A percentile compares a stretch with the other conserved stretches of the same genome.
These are phyloP conservation scores for Pseudogymnoascus sp. DNA, from an alignment of 2,329 filamentous ascomycete species.

Conservation along the genomic window DNA sequence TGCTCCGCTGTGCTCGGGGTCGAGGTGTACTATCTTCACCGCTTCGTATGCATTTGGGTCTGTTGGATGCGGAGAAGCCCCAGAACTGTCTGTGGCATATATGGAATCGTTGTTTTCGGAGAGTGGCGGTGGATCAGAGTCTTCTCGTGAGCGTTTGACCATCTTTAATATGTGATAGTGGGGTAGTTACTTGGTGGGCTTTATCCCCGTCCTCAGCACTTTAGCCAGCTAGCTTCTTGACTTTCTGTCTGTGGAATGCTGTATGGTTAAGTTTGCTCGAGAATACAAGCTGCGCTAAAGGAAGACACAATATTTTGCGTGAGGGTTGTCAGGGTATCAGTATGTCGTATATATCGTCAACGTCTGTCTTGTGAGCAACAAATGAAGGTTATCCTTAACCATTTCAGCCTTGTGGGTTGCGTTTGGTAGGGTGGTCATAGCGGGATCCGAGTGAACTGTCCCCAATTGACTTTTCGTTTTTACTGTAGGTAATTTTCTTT, in stretches of 20 bases:
- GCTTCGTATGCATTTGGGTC: conserved; percentile 20
- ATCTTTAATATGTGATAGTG: conserved; percentile 33
- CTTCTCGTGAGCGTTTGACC: conserved; percentile 52
- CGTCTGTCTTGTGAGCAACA: not conserved
- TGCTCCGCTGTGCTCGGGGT: conserved; percentile 41
- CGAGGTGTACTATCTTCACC: conserved; percentile 54
- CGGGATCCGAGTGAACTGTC: not conserved
- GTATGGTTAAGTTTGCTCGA: not conserved
- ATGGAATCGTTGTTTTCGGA: conserved; percentile 2
- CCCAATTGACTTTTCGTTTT: too few species aligned
- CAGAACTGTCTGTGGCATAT: conserved; percentile 13
- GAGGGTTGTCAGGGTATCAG: not conserved
- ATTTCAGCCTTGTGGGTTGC: not conserved
- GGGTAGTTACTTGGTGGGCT: conserved; percentile 28
- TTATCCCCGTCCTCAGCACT: conserved; percentile 8
- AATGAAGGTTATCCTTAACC: not conserved
- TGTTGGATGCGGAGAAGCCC: conserved; percentile 24
- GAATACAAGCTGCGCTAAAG: not conserved
- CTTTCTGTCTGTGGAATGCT: conserved; percentile 15
- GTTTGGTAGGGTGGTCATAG: not conserved
- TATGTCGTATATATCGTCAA: not conserved
- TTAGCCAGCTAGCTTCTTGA: conserved; percentile 5
- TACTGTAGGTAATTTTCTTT: too few species aligned
- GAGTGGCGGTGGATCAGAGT: conserved; percentile 34
- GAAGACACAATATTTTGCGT: not conserved